Conservation (phyloP, 768 basidiomycete genomes). For the Serendipita vermifera region DNA sequence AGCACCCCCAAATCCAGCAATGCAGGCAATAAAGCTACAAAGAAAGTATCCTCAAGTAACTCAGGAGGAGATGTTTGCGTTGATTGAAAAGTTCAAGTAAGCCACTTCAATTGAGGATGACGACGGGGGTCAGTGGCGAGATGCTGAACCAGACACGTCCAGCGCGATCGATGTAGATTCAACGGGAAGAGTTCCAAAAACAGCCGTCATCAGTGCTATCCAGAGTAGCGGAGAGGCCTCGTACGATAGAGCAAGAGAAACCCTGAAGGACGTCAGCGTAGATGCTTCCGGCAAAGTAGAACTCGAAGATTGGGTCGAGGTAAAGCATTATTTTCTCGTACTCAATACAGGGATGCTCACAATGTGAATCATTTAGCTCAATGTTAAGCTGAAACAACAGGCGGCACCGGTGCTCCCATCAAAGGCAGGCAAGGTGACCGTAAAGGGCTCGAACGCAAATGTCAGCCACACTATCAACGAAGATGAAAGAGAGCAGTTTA, state of each 20-base stretch:
- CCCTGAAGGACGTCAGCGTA: conserved; percentile 85
- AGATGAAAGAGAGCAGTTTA: conserved; percentile 89
- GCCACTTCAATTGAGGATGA: conserved; percentile 27
- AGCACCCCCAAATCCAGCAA: conserved; percentile 20
- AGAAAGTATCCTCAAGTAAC: conserved; percentile 77
- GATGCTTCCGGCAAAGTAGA: conserved; percentile 95
- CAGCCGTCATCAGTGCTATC: conserved; percentile 62
- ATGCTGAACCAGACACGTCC: conserved; percentile 5
- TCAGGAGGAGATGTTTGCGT: conserved; percentile 86
- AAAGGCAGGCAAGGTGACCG: conserved; percentile 81
- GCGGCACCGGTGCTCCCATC: conserved; percentile 35
- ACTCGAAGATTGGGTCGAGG: conserved; percentile 97
- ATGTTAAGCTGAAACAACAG: conserved; percentile 50
- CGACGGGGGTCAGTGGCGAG: background rate
- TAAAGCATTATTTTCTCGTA: conserved; percentile 21
- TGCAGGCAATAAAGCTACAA: conserved; percentile 78
- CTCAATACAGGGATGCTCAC: background rate
- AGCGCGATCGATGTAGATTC: conserved; percentile 67
- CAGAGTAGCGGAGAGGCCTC: conserved; percentile 67
- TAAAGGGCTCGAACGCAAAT: conserved; percentile 89
- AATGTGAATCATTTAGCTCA: conserved; percentile 38
- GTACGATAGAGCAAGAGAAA: conserved; percentile 80
- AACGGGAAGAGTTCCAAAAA: conserved; percentile 73
- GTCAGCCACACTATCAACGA: conserved; percentile 97
- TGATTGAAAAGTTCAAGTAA: conserved; percentile 93